A percentile compares a stretch with the other conserved stretches of the same genome.
These are phyloP conservation scores for Raphanus raphanistrum DNA, from an alignment of 345 rosid genomes.

Conservation along the genomic window DNA sequence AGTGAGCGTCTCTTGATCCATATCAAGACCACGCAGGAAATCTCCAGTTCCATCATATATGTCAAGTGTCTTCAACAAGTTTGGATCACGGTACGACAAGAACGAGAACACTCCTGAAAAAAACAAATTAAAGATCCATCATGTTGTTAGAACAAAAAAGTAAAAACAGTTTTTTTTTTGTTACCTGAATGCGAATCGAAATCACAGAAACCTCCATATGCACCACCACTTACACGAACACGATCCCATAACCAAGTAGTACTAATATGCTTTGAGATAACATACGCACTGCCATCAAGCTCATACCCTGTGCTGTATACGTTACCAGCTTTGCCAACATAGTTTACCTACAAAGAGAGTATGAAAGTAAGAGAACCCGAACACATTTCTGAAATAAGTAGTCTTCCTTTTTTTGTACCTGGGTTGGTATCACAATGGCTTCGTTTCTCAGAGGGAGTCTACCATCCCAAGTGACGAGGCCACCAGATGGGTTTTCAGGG, in stretches of 20 bases:
- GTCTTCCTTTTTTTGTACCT: slow-evolving; percentile 47
- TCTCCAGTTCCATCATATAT: slow-evolving; percentile 82
- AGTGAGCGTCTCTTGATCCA: slow-evolving; percentile 81
- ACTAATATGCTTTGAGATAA: slow-evolving; percentile 82
- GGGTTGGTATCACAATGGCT: slow-evolving; percentile 92
- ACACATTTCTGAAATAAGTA: too few species aligned
- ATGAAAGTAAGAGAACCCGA: too few species aligned
- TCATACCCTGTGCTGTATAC: slow-evolving; percentile 72
- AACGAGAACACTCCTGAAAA: slow-evolving; percentile 68
- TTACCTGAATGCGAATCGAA: slow-evolving; percentile 93
- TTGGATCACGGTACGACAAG: slow-evolving; percentile 92
- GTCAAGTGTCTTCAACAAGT: slow-evolving; percentile 85
- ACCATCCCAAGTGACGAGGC: slow-evolving; percentile 57
- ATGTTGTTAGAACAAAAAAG: background rate
- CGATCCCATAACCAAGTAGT: slow-evolving; percentile 98
- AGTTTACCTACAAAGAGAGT: slow-evolving; percentile 67
- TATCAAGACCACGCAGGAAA: slow-evolving; percentile 72
- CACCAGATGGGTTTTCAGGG: slow-evolving; percentile 57
- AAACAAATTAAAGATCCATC: background rate
- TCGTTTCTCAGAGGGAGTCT: slow-evolving; percentile 66
- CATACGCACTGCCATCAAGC: slow-evolving; percentile 88
- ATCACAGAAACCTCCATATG: slow-evolving; percentile 96
- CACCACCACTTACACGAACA: slow-evolving; percentile 96
- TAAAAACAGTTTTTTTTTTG: background rate
- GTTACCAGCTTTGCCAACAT: slow-evolving; percentile 93